Evolutionary conservation across 768 basidiomycete genomes (phyloP), one percentile per base, ranked within the genome.

Genomic region (Termitomyces sp.): DNA sequence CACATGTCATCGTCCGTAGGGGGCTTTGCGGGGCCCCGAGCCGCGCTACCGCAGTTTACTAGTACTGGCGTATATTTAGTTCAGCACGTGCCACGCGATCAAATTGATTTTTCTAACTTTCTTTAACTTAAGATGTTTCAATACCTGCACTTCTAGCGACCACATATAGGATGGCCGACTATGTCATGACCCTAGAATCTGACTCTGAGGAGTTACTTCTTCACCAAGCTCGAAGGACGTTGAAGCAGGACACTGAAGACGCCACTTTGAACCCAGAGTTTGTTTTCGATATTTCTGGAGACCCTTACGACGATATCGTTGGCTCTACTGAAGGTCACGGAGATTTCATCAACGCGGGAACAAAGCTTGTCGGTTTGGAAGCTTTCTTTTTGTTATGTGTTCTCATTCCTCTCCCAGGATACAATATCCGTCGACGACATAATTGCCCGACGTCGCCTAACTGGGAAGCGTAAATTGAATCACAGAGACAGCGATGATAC

Each of bases 401-500:
- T 55, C 56, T 63, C 40, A 63, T 57, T 56, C 42, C 28, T 58
- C 9, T 38, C 38, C 32, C 64, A 92, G 89, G 77, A 84, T 70
- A 88, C 88, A n/a, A 85, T 96, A 57, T 92, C 89, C 49, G 88
- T 98, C 11, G 91, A 96, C 72, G 93, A 96, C 68, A 96, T 98
- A 62, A 96, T 98, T 72, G 87, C 88, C 55, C 83, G 89, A 59
- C 81, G 87, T 68, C 83, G 79, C 69, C 67, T 87, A 60, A 74
- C 75, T 56, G 72, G 76, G 9, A 91, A 94, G 69, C 84, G 92
- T 58, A 92, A 92, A 76, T 75, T 86, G 55, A 74, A 71, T n/a
- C 71, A 68, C 48, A 75, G 71, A 20, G 74, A 73, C 53, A 74
- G 71, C 13, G 77, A 77, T 33, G 75, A 69, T 9, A 78, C 78